Percentiles rank a stretch among this genome's conserved stretches.
These are phyloP conservation scores for Ustilago hordei DNA, from an alignment of 1,284 basidiomycete genomes.

Conservation along the genomic window DNA sequence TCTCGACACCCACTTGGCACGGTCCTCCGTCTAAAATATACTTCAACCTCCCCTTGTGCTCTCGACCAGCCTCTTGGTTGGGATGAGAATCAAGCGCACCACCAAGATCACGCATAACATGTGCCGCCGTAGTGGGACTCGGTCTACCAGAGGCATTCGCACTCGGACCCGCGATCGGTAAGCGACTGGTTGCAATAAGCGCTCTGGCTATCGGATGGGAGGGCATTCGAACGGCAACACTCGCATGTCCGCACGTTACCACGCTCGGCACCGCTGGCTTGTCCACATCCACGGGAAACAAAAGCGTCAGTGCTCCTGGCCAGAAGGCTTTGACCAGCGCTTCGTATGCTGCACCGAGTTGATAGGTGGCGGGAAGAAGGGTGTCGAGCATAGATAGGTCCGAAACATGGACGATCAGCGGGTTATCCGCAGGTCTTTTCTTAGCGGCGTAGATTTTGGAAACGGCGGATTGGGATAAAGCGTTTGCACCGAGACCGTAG, in stretches of 20 bases:
- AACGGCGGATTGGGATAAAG: constrained; percentile 74
- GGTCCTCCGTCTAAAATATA: constrained; percentile 92
- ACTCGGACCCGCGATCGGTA: constrained; percentile 91
- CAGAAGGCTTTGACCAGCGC: constrained; percentile 81
- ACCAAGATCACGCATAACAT: constrained; percentile 84
- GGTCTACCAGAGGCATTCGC: constrained; percentile 95
- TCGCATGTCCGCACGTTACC: constrained; percentile 80
- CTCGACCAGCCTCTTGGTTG: neutral
- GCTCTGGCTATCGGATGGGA: constrained; percentile 91
- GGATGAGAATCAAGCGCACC: constrained; percentile 73
- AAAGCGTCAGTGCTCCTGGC: constrained; percentile 92
- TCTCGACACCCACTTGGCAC: constrained; percentile 91
- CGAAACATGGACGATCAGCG: constrained; percentile 95
- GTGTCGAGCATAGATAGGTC: constrained; percentile 79
- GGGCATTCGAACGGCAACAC: constrained; percentile 94
- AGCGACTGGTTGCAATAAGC: constrained; percentile 80
- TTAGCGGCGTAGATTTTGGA: constrained; percentile 90
- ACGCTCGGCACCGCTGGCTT: constrained; percentile 51
- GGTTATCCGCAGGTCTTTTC: constrained; percentile 93
- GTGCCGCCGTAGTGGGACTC: constrained; percentile 89
- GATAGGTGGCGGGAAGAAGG: constrained; percentile 72
- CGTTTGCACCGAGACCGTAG: constrained; percentile 92
- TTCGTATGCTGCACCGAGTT: constrained; percentile 36
- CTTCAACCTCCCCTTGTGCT: constrained; percentile 71
- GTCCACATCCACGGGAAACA: constrained; percentile 77